A percentile compares a stretch with the other conserved stretches of the same genome.
These are phyloP conservation scores for Talaromyces verruculosus DNA, from an alignment of 2,329 filamentous ascomycete species.

Conservation along the genomic window DNA sequence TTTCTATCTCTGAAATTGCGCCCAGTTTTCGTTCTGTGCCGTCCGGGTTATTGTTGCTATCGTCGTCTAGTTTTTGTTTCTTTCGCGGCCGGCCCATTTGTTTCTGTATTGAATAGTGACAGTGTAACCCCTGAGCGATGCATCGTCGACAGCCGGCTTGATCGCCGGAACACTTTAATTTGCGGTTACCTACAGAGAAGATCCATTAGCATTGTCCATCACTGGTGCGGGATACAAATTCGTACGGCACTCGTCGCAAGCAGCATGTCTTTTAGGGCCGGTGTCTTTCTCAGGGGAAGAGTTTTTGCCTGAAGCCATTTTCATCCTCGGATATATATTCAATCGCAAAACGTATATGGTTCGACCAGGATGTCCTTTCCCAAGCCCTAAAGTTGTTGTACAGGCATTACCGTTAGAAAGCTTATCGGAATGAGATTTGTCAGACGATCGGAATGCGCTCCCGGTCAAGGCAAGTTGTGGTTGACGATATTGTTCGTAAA, in stretches of 20 bases:
- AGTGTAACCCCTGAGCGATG: slow-evolving; percentile 42
- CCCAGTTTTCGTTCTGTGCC: slow-evolving; percentile 15
- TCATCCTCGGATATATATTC: background rate
- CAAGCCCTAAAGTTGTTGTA: background rate
- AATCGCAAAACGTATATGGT: background rate
- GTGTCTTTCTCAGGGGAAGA: slow-evolving; percentile 24
- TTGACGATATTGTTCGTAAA: background rate
- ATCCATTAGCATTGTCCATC: slow-evolving; percentile 22
- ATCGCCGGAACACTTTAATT: slow-evolving; percentile 51
- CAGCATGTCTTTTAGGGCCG: slow-evolving; percentile 45
- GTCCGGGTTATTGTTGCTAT: slow-evolving; percentile 15
- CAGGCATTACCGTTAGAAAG: background rate
- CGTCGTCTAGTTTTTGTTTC: slow-evolving; percentile 37
- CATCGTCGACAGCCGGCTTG: slow-evolving; percentile 45
- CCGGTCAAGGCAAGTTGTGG: background rate
- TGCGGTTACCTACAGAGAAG: slow-evolving; percentile 43
- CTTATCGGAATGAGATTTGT: background rate
- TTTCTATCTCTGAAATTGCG: slow-evolving; percentile 29
- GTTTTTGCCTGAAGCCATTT: slow-evolving; percentile 1
- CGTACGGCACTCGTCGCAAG: slow-evolving; percentile 53
- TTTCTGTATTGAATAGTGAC: slow-evolving; percentile 50
- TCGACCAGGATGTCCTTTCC: background rate
- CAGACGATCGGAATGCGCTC: background rate
- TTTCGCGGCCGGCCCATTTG: slow-evolving; percentile 51
- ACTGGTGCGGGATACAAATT: slow-evolving; percentile 8